Base-by-base conservation (phyloP, 2,329 filamentous ascomycete genomes). In the Fusarium sacchari region DNA sequence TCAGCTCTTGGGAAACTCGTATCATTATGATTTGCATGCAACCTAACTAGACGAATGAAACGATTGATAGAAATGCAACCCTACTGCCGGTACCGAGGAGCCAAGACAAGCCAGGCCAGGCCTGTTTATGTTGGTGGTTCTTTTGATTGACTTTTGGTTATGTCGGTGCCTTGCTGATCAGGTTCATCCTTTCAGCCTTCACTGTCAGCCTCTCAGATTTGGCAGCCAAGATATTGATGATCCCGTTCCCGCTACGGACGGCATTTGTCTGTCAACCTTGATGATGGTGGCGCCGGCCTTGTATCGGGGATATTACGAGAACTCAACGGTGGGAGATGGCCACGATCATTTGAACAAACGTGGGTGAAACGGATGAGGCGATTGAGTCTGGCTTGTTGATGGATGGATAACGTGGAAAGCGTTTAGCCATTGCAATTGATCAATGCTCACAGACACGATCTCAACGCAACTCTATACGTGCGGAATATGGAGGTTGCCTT, bases 1-100 rank as follows among this genome's bases (percentile, higher is more conserved):
- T n/a, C 40, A 50, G 49, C 40, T 39, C 37, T 24, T n/a, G 46
- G 42, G n/a, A 26, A 37, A 50, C 30, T 58, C 34, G 43, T 37
- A 72, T 63, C 58, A 69, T 71, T 28, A 60, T 59, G 50, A 66
- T 66, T 67, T 61, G 59, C 63, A 74, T 72, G 61, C 69, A 61
- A 65, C 59, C 36, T 50, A 40, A 26, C 30, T 55, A 46, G 37
- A 44, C 60, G 53, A 61, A 61, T 64, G 62, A 53, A 47, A 70
- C 66, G 47, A 52, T 63, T 69, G 36, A 55, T 47, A 30, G 37
- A 28, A 49, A 37, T 71, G 47, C 47, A 61, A 69, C 59, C 56
- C 57, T 68, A 47, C 60, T 37, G 50, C 52, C 32, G 17, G 40
- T 58, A 47, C 24, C 55, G 55, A 58, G 26, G 22, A 32, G 39